phyloP scores from a whole-genome alignment of 208 protist species.

The Trypanosoma brucei region DNA sequence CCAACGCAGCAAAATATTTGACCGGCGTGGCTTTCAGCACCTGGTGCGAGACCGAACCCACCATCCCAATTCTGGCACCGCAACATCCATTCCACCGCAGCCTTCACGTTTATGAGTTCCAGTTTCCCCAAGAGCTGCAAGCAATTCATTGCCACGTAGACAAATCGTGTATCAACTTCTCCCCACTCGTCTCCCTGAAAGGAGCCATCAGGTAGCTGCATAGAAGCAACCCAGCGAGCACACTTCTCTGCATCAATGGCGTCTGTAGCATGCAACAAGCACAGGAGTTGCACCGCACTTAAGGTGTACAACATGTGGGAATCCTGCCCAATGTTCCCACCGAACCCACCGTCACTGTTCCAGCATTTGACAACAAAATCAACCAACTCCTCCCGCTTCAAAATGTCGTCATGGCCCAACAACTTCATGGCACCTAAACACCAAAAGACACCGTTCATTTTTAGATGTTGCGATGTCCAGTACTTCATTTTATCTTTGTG shows the following conservation, averaged over 20 bases:
- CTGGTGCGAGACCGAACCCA: conserved; percentile 94
- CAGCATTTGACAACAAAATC: conserved; percentile 92
- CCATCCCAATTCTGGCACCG: conserved; percentile 98
- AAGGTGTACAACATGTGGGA: conserved; percentile 98
- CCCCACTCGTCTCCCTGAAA: conserved; percentile 98
- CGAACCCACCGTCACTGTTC: conserved; percentile 96
- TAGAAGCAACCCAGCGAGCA: conserved; percentile 64
- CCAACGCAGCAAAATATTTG: conserved; percentile 98
- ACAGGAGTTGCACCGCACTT: conserved; percentile 94
- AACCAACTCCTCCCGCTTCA: conserved; percentile 86
- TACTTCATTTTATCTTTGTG: conserved; percentile 78
- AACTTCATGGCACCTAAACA: conserved; percentile 85
- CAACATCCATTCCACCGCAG: conserved; percentile 88
- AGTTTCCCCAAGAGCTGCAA: conserved; percentile 90
- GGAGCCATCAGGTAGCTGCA: conserved; percentile 97
- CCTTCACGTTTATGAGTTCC: conserved; percentile 81
- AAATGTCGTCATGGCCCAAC: conserved; percentile 60
- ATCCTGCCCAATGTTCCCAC: conserved; percentile 96
- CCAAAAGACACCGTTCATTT: conserved; percentile 98
- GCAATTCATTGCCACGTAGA: conserved; percentile 95
- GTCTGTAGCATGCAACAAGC: conserved; percentile 71
- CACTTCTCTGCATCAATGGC: conserved; percentile 64
- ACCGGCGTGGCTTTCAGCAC: conserved; percentile 96
- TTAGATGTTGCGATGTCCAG: conserved; percentile 95
- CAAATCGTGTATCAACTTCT: conserved; percentile 98